Conservation (phyloP, 495 filamentous ascomycete species). For the Penicillium fimorum region DNA sequence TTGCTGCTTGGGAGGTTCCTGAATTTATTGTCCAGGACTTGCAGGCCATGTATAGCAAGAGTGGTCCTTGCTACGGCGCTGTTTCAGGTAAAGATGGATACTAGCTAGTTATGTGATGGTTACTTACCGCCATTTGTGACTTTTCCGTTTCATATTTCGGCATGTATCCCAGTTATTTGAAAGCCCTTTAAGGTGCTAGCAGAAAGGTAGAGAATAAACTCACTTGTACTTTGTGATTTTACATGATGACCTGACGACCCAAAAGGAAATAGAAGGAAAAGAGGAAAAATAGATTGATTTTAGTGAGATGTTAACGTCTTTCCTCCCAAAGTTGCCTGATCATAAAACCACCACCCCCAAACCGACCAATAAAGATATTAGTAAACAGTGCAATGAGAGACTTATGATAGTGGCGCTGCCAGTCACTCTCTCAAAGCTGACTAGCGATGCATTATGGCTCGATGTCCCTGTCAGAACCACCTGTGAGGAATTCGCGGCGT, state of each 20-base stretch:
- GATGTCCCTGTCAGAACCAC: constrained; percentile 2
- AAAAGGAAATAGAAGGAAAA: not conserved
- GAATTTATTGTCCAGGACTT: constrained; percentile 55
- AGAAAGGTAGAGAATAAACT: not conserved
- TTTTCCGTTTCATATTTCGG: not conserved
- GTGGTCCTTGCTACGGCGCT: constrained; percentile 34
- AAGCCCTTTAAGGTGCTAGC: not conserved
- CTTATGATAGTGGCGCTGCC: not conserved
- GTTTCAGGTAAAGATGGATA: constrained; percentile 34
- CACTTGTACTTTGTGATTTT: not conserved
- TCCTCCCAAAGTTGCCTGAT: not conserved
- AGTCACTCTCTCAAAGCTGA: constrained; percentile 7
- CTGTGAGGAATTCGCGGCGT: constrained; percentile 3
- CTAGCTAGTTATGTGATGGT: not conserved
- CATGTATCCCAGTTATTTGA: not conserved
- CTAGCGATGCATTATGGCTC: not conserved
- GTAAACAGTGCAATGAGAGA: not conserved
- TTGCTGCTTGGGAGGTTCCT: constrained; percentile 59
- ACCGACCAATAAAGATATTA: not conserved
- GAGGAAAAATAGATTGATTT: not conserved
- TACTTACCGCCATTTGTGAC: too few species aligned
- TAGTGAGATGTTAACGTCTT: not conserved
- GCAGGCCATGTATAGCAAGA: constrained; percentile 53
- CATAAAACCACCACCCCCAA: not conserved
- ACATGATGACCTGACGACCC: not conserved